A percentile compares a stretch with the other conserved stretches of the same genome.
Evolutionary conservation across 768 basidiomycete genomes (phyloP).

Genomic region (Termitomyces sp.): DNA sequence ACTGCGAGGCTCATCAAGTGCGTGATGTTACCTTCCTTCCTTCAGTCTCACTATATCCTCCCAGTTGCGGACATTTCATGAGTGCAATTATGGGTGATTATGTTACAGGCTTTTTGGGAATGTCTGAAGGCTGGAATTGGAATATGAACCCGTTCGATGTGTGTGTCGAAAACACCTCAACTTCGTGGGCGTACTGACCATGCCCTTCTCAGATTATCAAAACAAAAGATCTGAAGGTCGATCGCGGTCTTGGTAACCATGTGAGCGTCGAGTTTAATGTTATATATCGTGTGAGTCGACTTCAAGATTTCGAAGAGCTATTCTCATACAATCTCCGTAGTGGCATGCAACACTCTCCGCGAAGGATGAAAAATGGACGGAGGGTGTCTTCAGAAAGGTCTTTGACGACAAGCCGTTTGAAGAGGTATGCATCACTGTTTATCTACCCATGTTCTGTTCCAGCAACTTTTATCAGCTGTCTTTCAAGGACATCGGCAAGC

Average conservation of each 20-base stretch:
- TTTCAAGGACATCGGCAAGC: conserved; percentile 17
- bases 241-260: conserved; percentile 58
- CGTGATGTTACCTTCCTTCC: conserved; percentile 1
- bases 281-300: conserved; percentile 32
- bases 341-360: conserved; percentile 56
- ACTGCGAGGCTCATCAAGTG: conserved; percentile 49
- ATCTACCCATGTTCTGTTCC: background rate
- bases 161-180: background rate
- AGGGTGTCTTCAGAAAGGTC: conserved; percentile 33
- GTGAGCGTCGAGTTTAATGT: conserved; percentile 65
- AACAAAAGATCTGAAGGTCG: conserved; percentile 24
- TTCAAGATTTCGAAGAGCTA: background rate
- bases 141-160: conserved; percentile 37
- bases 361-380: conserved; percentile 47
- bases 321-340: conserved; percentile 12
- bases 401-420: conserved; percentile 34
- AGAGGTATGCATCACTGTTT: conserved; percentile 16
- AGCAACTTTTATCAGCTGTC: conserved; percentile 15
- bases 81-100: conserved; percentile 52
- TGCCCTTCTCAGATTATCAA: conserved; percentile 28
- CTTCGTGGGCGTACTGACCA: background rate
- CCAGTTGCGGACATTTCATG: conserved; percentile 50
- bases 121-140: conserved; percentile 48
- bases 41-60: background rate
- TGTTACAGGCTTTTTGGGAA: conserved; percentile 51